Conservation (phyloP, 225 moss, liverwort and hornwort species). For the Polytrichum formosum region DNA sequence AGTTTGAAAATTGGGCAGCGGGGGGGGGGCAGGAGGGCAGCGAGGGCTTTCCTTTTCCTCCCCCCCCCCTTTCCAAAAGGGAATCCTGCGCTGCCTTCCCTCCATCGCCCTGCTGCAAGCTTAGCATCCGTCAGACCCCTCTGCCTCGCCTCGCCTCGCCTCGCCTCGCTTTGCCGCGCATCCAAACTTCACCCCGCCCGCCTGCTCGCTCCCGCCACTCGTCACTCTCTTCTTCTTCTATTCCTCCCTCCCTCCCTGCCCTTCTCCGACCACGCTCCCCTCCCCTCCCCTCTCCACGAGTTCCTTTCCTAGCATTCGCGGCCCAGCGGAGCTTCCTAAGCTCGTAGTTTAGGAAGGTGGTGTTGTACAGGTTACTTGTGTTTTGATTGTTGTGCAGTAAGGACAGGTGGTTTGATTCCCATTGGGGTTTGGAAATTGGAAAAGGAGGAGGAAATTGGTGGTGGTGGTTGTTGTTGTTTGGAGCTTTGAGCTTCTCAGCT, state of each 20-base stretch:
- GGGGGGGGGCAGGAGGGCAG: background rate
- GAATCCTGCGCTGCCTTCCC: background rate
- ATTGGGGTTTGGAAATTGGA: background rate
- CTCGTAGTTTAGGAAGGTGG: background rate
- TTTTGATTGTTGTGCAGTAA: background rate
- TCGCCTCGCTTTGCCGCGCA: background rate
- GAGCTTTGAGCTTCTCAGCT: background rate
- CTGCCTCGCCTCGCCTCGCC: too few species aligned
- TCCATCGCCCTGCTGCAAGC: background rate
- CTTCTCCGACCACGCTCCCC: conserved; percentile 19
- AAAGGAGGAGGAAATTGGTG: background rate
- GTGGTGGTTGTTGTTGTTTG: background rate
- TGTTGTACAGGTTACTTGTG: background rate
- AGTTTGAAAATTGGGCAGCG: conserved; percentile 3
- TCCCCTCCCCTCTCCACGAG: conserved; percentile 14
- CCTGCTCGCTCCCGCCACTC: conserved; percentile 4
- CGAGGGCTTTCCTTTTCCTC: background rate
- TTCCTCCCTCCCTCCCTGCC: background rate
- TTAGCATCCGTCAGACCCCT: too few species aligned
- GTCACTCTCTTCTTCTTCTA: background rate
- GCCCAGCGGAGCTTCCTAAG: too few species aligned
- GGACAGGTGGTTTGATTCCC: background rate
- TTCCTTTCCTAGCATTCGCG: background rate
- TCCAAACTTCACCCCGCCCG: background rate
- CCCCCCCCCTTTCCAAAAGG: background rate